Conservation (phyloP, 164 flowering plant species). For the Nymphaea thermarum region DNA sequence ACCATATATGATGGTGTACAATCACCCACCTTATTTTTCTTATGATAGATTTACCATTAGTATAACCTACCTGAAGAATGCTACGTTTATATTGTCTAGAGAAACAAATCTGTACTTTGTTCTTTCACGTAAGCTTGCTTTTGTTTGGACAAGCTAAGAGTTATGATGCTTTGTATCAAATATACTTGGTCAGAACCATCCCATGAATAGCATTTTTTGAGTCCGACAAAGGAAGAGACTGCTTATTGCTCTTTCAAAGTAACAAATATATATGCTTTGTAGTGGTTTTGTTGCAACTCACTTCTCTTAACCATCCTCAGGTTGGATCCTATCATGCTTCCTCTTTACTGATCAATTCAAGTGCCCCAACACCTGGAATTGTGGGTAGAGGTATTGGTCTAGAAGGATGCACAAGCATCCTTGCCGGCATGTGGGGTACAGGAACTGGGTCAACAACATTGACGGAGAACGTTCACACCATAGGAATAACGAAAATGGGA, state of each 20-base stretch:
- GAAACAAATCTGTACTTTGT: too few relatives aligned
- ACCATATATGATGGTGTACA: neutral
- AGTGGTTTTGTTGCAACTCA: neutral
- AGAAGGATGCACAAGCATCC: slow-evolving; percentile 81
- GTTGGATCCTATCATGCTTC: slow-evolving; percentile 74
- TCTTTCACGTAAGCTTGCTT: too few relatives aligned
- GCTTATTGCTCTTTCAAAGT: too few relatives aligned
- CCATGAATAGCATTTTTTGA: too few relatives aligned
- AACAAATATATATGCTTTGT: neutral
- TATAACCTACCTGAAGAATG: too few relatives aligned
- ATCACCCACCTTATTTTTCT: too few relatives aligned
- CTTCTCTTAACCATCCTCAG: slow-evolving; percentile 19
- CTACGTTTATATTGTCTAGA: too few relatives aligned
- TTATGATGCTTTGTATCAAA: too few relatives aligned
- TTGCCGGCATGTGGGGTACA: slow-evolving; percentile 92
- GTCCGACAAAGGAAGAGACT: too few relatives aligned
- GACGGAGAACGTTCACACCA: slow-evolving; percentile 76
- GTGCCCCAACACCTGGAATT: slow-evolving; percentile 72
- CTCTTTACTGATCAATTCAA: slow-evolving; percentile 38
- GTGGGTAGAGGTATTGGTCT: slow-evolving; percentile 87
- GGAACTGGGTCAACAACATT: slow-evolving; percentile 84
- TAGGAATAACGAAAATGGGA: slow-evolving; percentile 60
- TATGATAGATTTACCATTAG: too few relatives aligned
- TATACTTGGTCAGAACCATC: too few relatives aligned
- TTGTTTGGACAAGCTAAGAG: too few relatives aligned